Conservation (phyloP, 78 protist species). For the Pelomyxa schiedti region DNA sequence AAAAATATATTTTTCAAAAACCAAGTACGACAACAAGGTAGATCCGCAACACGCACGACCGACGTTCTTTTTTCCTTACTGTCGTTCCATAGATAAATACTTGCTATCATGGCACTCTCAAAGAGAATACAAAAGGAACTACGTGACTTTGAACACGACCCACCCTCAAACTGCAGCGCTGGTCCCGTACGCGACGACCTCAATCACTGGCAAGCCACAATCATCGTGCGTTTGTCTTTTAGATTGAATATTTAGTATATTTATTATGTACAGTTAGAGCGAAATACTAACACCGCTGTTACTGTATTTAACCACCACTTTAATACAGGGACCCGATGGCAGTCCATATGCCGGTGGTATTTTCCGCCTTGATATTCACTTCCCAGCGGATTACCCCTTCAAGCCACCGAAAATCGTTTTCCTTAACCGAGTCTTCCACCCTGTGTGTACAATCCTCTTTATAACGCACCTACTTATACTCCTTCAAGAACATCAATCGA, state of each 20-base stretch:
- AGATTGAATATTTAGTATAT: neutral
- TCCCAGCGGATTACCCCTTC: slow-evolving; percentile 95
- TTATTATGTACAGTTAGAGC: neutral
- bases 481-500: slow-evolving; percentile 73
- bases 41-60: no score
- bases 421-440: neutral
- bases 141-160: slow-evolving; percentile 75
- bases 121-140: slow-evolving; percentile 62
- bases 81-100: no score
- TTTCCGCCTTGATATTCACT: slow-evolving; percentile 69
- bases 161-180: slow-evolving; percentile 88
- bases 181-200: slow-evolving; percentile 85
- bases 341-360: slow-evolving; percentile 90
- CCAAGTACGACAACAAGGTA: no score
- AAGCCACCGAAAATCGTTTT: slow-evolving; percentile 80
- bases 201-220: slow-evolving; percentile 90
- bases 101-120: no score
- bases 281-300: neutral
- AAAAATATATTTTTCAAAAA: no score
- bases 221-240: slow-evolving; percentile 66
- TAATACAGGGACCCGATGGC: no score
- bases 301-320: neutral
- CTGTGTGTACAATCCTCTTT: neutral
- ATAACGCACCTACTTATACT: neutral
- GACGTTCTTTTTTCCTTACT: no score